phyloP scores from a whole-genome alignment of 495 filamentous ascomycete genomes.

The Achaetomiella virescens region DNA sequence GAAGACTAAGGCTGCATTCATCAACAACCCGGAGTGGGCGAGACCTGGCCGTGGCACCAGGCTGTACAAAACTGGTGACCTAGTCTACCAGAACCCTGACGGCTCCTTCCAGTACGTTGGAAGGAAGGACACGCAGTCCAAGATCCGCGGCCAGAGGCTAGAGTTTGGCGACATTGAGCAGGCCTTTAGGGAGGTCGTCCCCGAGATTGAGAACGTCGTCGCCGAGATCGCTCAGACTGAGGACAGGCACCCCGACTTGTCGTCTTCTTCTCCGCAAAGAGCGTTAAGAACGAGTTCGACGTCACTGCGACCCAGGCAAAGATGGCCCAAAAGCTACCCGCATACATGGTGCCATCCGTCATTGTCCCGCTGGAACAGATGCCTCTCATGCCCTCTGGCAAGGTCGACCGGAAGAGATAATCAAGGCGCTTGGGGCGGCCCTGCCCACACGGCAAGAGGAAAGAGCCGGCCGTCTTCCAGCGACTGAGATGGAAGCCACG shows the following conservation, averaged over 20 bases:
- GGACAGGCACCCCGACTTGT: background rate
- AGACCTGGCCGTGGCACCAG: constrained; percentile 41
- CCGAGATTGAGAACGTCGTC: constrained; percentile 27
- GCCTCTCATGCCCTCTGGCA: constrained; percentile 52
- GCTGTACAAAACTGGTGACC: constrained; percentile 64
- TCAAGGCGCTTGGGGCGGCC: constrained; percentile 36
- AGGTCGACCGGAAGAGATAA: constrained; percentile 55
- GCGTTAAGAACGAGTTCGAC: background rate
- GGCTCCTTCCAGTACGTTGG: constrained; percentile 56
- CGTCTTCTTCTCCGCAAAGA: background rate
- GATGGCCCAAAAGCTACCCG: constrained; percentile 26
- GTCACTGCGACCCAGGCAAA: background rate
- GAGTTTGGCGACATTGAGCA: constrained; percentile 63
- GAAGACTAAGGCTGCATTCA: constrained; percentile 42
- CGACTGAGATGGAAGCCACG: constrained; percentile 26
- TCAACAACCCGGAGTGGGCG: constrained; percentile 46
- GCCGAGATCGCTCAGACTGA: constrained; percentile 30
- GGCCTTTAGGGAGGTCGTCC: constrained; percentile 39
- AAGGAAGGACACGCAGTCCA: constrained; percentile 59
- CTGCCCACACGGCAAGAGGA: constrained; percentile 30
- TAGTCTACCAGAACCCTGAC: constrained; percentile 54
- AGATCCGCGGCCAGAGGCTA: constrained; percentile 59
- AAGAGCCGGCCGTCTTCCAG: constrained; percentile 10
- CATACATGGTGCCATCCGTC: constrained; percentile 57
- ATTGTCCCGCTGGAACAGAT: constrained; percentile 54